Base-by-base conservation (phyloP, 176 grass and related monocot species). In the Avena eriantha region DNA sequence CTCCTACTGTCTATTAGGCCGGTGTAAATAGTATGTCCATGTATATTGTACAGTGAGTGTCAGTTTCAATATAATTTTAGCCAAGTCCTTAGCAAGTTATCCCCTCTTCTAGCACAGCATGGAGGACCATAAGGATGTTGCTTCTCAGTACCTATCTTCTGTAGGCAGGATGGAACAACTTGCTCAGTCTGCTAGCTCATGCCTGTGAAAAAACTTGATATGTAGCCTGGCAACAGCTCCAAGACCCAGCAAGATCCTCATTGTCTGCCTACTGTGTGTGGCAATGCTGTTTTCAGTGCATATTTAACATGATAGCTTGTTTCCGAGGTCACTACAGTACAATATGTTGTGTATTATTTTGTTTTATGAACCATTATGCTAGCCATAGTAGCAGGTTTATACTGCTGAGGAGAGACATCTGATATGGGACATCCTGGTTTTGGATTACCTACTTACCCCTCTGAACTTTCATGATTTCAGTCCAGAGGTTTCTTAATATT, bases 341-440 rank as follows among this genome's bases (percentile, higher is more conserved):
- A 50, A 60, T 63, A 39, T 39, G 26, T 64, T 65, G 22, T 74
- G 77, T 64, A 53, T 81, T 76, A 10, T 79, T 83, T 34, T 88
- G 74, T 79, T 48, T 49, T 79, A 53, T 41, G 39, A 50, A 6
- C 70, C 63, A 24, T 71, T 61, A 63, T 72, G 53, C 74, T 71
- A 88, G 45, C 1, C 86, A 66, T 45, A 76, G 26, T 60, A 80
- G 64, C 21, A 65, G 69, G 82, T 83, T 47, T 11, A 65, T 55
- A 81, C n/a, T 80, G 2, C 31, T 19, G 63, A 53, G 11, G 31
- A 36, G 15, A 70, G 65, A 55, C 53, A 84, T 39, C 16, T 71
- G 46, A 79, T 46, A 54, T 47, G 67, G n/a, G 17, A 12, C 9
- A 71, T 69, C 55, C 57, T 85, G 67, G 47, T 46, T 48, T 11